Conservation (phyloP, 768 basidiomycete species). For the Suillus hirtellus region DNA sequence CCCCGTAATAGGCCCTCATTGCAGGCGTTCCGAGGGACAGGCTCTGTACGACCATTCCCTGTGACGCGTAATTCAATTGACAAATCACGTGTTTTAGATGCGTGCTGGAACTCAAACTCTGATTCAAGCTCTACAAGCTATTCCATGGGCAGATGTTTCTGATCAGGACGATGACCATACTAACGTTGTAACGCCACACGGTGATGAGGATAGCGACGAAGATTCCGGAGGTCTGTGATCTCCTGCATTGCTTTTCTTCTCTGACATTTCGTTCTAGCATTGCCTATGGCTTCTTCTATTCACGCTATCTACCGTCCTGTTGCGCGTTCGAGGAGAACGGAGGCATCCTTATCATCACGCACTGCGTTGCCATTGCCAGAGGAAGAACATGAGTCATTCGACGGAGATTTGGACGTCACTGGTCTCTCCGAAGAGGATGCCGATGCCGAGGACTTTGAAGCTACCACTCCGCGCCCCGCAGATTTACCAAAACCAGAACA, state of each 20-base stretch:
- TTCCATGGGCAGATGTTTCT: slow-evolving; percentile 72
- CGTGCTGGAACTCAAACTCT: slow-evolving; percentile 86
- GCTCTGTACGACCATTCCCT: slow-evolving; percentile 55
- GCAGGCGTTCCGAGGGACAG: slow-evolving; percentile 61
- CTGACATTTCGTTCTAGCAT: slow-evolving; percentile 27
- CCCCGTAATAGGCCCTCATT: slow-evolving; percentile 44
- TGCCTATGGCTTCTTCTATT: slow-evolving; percentile 74
- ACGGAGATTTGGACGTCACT: slow-evolving; percentile 34
- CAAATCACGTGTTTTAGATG: slow-evolving; percentile 51
- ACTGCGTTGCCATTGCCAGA: slow-evolving; percentile 17
- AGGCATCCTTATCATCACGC: slow-evolving; percentile 22
- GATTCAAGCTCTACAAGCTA: slow-evolving; percentile 84
- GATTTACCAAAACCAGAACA: slow-evolving; percentile 19
- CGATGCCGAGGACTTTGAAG: slow-evolving; percentile 58
- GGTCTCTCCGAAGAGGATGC: slow-evolving; percentile 52
- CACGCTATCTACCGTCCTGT: slow-evolving; percentile 85
- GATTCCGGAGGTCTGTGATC: slow-evolving; percentile 40
- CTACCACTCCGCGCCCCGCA: slow-evolving; percentile 44
- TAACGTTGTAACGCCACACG: slow-evolving; percentile 39
- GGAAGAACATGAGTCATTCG: slow-evolving; percentile 33
- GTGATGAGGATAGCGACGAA: slow-evolving; percentile 66
- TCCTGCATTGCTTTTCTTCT: slow-evolving; percentile 18
- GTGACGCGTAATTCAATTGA: slow-evolving; percentile 11
- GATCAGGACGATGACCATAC: slow-evolving; percentile 69
- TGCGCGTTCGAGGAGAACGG: slow-evolving; percentile 58